Conservation (phyloP, 164 flowering plant genomes). For the Vitis cinerea region DNA sequence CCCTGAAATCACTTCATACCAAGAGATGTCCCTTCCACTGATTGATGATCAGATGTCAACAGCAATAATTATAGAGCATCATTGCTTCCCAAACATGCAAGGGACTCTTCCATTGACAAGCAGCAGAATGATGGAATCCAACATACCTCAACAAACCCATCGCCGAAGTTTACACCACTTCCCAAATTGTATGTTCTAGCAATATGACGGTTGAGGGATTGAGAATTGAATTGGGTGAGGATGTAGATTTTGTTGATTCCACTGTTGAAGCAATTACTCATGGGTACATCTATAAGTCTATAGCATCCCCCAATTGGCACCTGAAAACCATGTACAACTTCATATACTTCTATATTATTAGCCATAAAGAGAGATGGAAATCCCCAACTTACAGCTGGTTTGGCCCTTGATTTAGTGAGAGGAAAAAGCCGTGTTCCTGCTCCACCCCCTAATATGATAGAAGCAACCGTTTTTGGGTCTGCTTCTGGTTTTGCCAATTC, state of each 20-base stretch:
- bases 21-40: too few relatives aligned
- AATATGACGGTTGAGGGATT: slow-evolving; percentile 84
- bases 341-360: not conserved
- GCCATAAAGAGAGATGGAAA: too few relatives aligned
- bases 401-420: slow-evolving; percentile 73
- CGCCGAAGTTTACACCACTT: slow-evolving; percentile 82
- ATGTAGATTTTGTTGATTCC: slow-evolving; percentile 86
- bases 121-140: not conserved
- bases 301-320: slow-evolving; percentile 97
- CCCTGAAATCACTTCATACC: too few relatives aligned
- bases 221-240: slow-evolving; percentile 90
- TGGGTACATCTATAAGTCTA: slow-evolving; percentile 90
- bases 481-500: slow-evolving; percentile 40
- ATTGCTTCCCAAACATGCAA: too few relatives aligned
- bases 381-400: slow-evolving; percentile 70
- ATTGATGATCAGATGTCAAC: too few relatives aligned
- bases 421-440: slow-evolving; percentile 82
- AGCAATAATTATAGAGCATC: too few relatives aligned
- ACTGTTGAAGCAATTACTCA: slow-evolving; percentile 98
- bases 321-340: slow-evolving; percentile 29
- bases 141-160: slow-evolving; percentile 46
- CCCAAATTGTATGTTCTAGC: slow-evolving; percentile 72
- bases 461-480: slow-evolving; percentile 71
- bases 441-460: slow-evolving; percentile 88
- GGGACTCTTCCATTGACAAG: too few relatives aligned